phyloP scores from a whole-genome alignment of 148 eudicot genomes.

The Vaccinium darrowii region DNA sequence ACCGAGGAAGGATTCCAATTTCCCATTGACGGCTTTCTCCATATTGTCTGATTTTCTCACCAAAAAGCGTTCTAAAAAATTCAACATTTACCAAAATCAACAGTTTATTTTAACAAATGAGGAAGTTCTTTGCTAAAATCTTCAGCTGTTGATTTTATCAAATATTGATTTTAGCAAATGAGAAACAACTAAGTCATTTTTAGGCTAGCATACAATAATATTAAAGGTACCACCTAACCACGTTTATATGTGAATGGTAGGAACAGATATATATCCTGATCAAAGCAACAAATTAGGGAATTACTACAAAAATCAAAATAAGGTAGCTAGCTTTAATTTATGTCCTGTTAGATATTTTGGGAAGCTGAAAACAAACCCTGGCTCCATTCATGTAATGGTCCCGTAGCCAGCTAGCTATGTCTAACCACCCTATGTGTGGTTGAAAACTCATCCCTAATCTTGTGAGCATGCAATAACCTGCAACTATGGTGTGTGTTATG shows the following conservation, averaged over 20 bases:
- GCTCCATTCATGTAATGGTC: not conserved
- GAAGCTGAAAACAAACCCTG: not conserved
- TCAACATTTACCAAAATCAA: too few relatives aligned
- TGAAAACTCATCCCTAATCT: not conserved
- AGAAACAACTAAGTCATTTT: not conserved
- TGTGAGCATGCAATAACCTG: not conserved
- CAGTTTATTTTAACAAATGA: too few relatives aligned
- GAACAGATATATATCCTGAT: not conserved
- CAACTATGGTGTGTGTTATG: not conserved
- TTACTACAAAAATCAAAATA: not conserved
- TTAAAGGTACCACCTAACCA: not conserved
- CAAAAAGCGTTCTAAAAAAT: not conserved
- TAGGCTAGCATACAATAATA: not conserved
- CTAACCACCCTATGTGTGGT: not conserved
- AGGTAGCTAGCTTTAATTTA: not conserved
- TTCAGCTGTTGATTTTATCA: too few relatives aligned
- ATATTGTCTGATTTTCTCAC: not conserved
- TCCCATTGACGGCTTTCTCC: not conserved
- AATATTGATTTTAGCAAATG: too few relatives aligned
- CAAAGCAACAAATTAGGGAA: not conserved
- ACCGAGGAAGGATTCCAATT: too few relatives aligned
- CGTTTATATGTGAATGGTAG: not conserved
- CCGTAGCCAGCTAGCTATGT: not conserved
- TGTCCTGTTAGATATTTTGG: not conserved
- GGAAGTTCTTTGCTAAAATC: too few relatives aligned